A percentile compares a stretch with the other conserved stretches of the same genome.
Conservation (phyloP, 78 protist genomes). For the Dictyostelium capitatum region DNA sequence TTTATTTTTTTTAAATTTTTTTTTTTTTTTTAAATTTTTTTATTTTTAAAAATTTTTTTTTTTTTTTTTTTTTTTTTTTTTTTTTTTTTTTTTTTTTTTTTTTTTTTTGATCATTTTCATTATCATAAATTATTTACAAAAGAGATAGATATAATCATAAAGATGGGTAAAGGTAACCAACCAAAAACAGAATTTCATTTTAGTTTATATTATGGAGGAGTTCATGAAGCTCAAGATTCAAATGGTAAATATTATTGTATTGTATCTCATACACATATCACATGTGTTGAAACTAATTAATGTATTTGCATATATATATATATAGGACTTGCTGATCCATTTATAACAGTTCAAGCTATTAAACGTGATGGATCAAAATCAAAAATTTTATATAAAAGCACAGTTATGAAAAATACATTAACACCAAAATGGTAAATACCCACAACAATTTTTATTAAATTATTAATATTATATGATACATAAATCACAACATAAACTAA, state of each 20-base stretch:
- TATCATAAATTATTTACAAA: too few species aligned
- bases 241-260: not conserved
- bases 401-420: not conserved
- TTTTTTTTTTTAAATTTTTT: too few species aligned
- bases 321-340: constrained; percentile 5
- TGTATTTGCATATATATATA: not conserved
- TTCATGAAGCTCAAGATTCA: constrained; percentile 6
- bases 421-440: not conserved
- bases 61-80: too few species aligned
- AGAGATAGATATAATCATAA: not conserved
- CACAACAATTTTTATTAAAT: too few species aligned
- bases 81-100: too few species aligned
- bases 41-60: too few species aligned
- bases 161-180: not conserved
- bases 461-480: too few species aligned
- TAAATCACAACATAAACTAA: too few species aligned
- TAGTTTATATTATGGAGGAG: not conserved
- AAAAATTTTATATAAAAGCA: not conserved
- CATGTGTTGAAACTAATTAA: too few species aligned
- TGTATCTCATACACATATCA: too few species aligned
- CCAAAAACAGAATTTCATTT: not conserved
- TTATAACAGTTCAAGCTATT: not conserved
- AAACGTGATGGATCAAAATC: not conserved
- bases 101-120: not conserved
- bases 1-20: too few species aligned